Evolutionary conservation across 1,284 basidiomycete genomes (phyloP), one percentile per base, ranked within the genome.

Genomic region (Cutaneotrichosporon sp.): DNA sequence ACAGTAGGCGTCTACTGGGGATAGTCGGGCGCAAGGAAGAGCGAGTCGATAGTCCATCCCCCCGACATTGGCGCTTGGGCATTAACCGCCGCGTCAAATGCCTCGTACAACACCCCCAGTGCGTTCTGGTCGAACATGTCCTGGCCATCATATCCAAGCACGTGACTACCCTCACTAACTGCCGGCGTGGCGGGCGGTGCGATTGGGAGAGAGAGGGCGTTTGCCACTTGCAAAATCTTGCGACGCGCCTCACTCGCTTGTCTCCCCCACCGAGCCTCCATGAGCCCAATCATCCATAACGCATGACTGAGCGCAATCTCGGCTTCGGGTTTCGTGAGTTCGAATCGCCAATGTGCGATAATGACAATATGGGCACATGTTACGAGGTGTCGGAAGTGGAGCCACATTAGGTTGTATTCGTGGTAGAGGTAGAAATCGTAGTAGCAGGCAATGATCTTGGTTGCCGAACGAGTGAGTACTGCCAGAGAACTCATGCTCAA

Each of bases 361-460:
- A 71, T 38, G n/a, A 69, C 40, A n/a, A 71, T 42, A 50, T 71
- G 65, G 5, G 68, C 65, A 18, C 63, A 70, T 6, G 65, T 70
- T 14, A 61, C 47, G 21, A 71, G 40, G 21, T 69, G 68, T 5
- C 62, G 61, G 11, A 69, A 53, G 53, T 71, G 66, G 40, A 59
- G 63, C 63, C 65, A 68, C 32, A 64, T 53, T 46, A 62, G 63
- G 58, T 67, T 66, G 65, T 68, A 68, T 6, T 34, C 42, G 26
- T 53, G 36, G 11, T n/a, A 22, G 1, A 21, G 11, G 58, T 59
- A 63, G 38, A 63, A 46, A 2, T 31, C 21, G 34, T 51, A 36
- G 61, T 62, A 57, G 49, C 52, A 56, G n/a, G 46, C 51, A 16
- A 71, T 47, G 52, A 71, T 62, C 56, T 63, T 61, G 16, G 58